phyloP scores from a whole-genome alignment of 2,329 filamentous ascomycete genomes.

The Ophiosphaerella herpotricha region DNA sequence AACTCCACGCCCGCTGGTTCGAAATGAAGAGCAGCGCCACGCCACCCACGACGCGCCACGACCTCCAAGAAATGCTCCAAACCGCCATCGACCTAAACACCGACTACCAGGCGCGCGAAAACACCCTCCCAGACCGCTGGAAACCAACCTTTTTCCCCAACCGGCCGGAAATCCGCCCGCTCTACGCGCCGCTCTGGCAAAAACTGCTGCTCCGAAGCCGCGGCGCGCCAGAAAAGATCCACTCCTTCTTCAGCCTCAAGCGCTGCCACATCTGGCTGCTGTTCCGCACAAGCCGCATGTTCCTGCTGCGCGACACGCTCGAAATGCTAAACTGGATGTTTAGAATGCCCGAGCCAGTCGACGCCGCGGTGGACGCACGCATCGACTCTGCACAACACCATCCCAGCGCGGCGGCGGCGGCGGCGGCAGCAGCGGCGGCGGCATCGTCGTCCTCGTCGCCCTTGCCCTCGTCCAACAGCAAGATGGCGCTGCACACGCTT shows the following conservation, averaged over 20 bases:
- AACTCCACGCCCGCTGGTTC: constrained; percentile 34
- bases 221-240: constrained; percentile 35
- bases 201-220: constrained; percentile 24
- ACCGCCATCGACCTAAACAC: constrained; percentile 29
- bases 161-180: constrained; percentile 21
- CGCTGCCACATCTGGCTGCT: constrained; percentile 35
- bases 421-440: no score
- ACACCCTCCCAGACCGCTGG: constrained; percentile 21
- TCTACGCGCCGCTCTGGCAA: constrained; percentile 29
- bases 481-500: constrained; percentile 13
- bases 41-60: constrained; percentile 21
- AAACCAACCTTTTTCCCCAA: constrained; percentile 26
- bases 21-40: constrained; percentile 23
- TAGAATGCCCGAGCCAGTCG: constrained; percentile 19
- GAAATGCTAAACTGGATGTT: constrained; percentile 42
- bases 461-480: no score
- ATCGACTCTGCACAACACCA: no score
- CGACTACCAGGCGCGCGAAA: constrained; percentile 35
- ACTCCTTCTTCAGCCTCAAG: constrained; percentile 28
- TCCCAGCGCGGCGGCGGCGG: not conserved
- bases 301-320: constrained; percentile 32
- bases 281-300: constrained; percentile 34
- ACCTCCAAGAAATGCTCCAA: constrained; percentile 27
- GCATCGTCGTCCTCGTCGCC: no score
- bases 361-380: no score